Conservation (phyloP, 2,329 filamentous ascomycete species). For the Aspergillus sp. region DNA sequence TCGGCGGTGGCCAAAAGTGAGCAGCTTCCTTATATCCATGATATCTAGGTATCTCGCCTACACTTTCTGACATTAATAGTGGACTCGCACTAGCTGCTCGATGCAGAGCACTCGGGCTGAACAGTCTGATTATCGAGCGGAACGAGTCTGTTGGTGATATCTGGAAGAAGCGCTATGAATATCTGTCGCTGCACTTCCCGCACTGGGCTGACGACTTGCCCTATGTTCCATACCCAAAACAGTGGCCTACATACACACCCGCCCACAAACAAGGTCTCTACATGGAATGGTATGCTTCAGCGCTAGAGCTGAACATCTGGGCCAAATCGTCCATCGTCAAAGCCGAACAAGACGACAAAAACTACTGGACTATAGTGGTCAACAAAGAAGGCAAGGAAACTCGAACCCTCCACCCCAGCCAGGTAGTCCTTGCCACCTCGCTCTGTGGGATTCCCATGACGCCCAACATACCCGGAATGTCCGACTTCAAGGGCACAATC, state of each 20-base stretch:
- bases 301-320: conserved; percentile 29
- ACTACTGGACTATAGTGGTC: conserved; percentile 22
- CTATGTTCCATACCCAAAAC: conserved; percentile 32
- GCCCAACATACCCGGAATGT: conserved; percentile 32
- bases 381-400: conserved; percentile 23
- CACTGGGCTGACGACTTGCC: conserved; percentile 32
- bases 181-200: conserved; percentile 33
- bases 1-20: too few relatives aligned
- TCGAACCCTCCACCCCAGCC: conserved; percentile 25
- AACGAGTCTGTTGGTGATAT: conserved; percentile 28
- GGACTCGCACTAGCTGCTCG: conserved; percentile 28
- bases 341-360: conserved; percentile 21
- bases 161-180: conserved; percentile 34
- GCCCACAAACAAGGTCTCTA: conserved; percentile 30
- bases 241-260: conserved; percentile 35
- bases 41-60: too few relatives aligned
- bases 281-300: conserved; percentile 30
- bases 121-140: conserved; percentile 31
- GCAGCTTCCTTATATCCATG: too few relatives aligned
- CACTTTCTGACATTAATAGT: conserved; percentile 2
- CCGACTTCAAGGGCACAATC: conserved; percentile 23
- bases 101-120: conserved; percentile 25
- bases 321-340: conserved; percentile 22
- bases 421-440: conserved; percentile 26
- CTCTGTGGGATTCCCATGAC: conserved; percentile 27